These are phyloP conservation scores for Dicorynia guianensis DNA, from an alignment of 306 rosid genomes.

Conservation along the genomic window DNA sequence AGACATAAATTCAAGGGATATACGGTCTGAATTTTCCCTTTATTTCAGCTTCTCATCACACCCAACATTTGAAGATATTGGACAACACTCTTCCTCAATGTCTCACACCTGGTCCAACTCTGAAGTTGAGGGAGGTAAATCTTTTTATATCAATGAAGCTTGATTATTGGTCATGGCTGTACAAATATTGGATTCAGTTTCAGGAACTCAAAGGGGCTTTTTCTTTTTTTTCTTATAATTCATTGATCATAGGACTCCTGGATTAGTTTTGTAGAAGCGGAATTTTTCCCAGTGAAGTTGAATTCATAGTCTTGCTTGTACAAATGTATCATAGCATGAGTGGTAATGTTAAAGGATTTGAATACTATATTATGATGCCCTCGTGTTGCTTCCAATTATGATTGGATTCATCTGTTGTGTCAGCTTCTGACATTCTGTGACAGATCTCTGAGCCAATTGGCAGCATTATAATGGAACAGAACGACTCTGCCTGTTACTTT, in stretches of 20 bases:
- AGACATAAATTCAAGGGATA: conserved; percentile 53
- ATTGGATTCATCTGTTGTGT: neutral
- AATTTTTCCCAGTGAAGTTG: conserved; percentile 1
- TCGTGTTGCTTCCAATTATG: conserved; percentile 26
- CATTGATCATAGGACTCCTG: neutral
- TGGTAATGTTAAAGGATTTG: neutral
- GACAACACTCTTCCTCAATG: conserved; percentile 54
- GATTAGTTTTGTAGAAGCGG: conserved; percentile 8
- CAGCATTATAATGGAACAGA: conserved; percentile 4
- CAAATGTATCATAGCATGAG: conserved; percentile 23
- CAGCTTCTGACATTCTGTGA: neutral
- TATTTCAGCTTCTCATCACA: conserved; percentile 52
- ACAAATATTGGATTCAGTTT: conserved; percentile 22
- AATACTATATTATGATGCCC: neutral
- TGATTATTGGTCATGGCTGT: neutral
- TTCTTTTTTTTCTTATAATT: neutral
- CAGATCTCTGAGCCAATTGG: conserved; percentile 5
- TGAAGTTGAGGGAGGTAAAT: conserved; percentile 60
- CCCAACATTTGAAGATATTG: conserved; percentile 76
- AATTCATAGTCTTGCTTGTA: conserved; percentile 29
- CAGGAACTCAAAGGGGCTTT: conserved; percentile 15
- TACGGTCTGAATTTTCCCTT: conserved; percentile 49
- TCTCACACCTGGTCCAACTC: conserved; percentile 62
- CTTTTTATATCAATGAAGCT: conserved; percentile 16
- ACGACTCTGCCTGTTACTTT: conserved; percentile 26